Evolutionary conservation across 768 basidiomycete species (phyloP).

Genomic region (Xerocomellus chrysenteron): DNA sequence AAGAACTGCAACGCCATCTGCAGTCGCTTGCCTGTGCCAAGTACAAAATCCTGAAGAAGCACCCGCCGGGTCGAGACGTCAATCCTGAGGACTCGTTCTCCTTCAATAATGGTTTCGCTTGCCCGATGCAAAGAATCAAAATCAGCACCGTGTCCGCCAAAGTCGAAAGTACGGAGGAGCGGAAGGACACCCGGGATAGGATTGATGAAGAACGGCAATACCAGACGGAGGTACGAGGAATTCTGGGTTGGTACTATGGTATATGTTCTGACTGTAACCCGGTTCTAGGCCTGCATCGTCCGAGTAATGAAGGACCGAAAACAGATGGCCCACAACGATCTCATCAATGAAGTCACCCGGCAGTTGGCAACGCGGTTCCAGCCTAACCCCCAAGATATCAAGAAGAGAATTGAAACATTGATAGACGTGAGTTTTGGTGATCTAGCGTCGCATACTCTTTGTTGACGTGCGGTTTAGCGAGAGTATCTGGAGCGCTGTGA

Average conservation of each 20-base stretch:
- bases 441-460: background rate
- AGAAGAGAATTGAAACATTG: conserved; percentile 88
- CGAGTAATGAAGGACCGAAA: conserved; percentile 98
- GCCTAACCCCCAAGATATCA: conserved; percentile 84
- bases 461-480: conserved; percentile 47
- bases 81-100: conserved; percentile 75
- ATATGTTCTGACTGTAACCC: conserved; percentile 1
- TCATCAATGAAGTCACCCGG: conserved; percentile 86
- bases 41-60: conserved; percentile 88
- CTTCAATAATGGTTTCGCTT: conserved; percentile 82
- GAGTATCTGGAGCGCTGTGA: conserved; percentile 93
- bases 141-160: conserved; percentile 86
- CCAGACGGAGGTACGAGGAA: conserved; percentile 73
- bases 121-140: conserved; percentile 87
- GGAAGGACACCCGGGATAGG: conserved; percentile 85
- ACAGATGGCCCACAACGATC: conserved; percentile 80
- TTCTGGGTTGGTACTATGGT: background rate
- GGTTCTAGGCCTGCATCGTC: conserved; percentile 88
- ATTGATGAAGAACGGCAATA: conserved; percentile 91
- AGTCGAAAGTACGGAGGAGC: conserved; percentile 83
- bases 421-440: conserved; percentile 69
- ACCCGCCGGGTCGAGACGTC: conserved; percentile 85
- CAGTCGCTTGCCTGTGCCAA: conserved; percentile 97
- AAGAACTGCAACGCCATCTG: conserved; percentile 85
- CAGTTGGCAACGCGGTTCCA: conserved; percentile 84